Base-by-base conservation (phyloP, 345 rosid species). In the Camelina hispida region DNA sequence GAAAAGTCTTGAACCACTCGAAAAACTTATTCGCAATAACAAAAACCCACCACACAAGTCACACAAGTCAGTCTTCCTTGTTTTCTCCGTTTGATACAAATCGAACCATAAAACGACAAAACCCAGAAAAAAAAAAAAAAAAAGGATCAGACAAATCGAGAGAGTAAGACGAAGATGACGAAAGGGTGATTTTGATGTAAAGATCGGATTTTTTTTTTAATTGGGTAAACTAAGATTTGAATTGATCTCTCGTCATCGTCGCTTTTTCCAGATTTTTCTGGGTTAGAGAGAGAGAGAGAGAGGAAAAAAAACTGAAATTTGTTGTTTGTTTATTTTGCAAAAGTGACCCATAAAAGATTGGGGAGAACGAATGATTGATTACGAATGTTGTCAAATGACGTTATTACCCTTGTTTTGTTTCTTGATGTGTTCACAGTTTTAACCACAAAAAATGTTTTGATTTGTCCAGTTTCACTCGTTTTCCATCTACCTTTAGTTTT, bases 81-180 rank as follows among this genome's bases (percentile, higher is more conserved):
- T 37, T 66, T 53, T 75, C 79, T 67, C 79, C 73, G 64, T 34
- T 56, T 32, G 14, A 53, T 9, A 38, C 62, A 54, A 68, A 68
- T 14, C 25, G 7, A 42, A 7, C 18, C 43, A 72, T 18, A 53
- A 75, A 61, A 67, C 68, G 79, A 75, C 53, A 75, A 72, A 28
- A 67, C 67, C 62, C 69, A 62, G 2, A 60, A 50, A 23, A 34
- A 32, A 6, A 50, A 23, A 23, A 28, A 28, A 28, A 34, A 34
- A 6, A 7, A 34, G 6, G 23, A 38, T 23, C 16, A 10, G 44
- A 46, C 2, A 15, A 15, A 44, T 44, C 37, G 9, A n/a, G 35
- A 59, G 22, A 42, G 47, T 7, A 69, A 51, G 58, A 22, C 35
- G 58, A 69, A 55, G 64, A 69, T 13, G 58, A 47, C 6, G 23